phyloP scores from a whole-genome alignment of 2,329 filamentous ascomycete species.

The Claviceps sp. region DNA sequence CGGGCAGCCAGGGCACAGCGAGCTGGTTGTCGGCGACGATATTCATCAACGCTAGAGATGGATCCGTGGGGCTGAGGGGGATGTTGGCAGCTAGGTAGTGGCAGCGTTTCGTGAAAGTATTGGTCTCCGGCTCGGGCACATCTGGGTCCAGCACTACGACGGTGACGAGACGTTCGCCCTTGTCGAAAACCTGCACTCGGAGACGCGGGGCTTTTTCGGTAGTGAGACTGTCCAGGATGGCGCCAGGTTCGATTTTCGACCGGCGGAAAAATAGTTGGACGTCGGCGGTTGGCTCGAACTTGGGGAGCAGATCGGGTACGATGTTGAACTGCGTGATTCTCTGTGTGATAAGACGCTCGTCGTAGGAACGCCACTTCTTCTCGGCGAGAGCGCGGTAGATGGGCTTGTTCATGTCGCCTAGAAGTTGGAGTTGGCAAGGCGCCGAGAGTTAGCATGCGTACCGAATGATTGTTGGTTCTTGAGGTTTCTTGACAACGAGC shows the following conservation, averaged over 20 bases:
- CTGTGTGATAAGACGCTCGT: slow-evolving; percentile 67
- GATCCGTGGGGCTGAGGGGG: slow-evolving; percentile 36
- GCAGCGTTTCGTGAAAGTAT: slow-evolving; percentile 68
- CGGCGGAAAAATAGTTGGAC: slow-evolving; percentile 70
- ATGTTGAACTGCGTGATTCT: slow-evolving; percentile 78
- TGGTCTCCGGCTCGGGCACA: slow-evolving; percentile 63
- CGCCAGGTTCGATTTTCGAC: slow-evolving; percentile 58
- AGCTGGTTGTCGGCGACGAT: slow-evolving; percentile 51
- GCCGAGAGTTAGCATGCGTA: background rate
- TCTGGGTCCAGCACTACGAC: slow-evolving; percentile 82
- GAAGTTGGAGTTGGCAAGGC: background rate
- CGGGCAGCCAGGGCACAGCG: slow-evolving; percentile 68
- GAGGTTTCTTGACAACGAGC: too few species aligned
- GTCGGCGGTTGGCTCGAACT: slow-evolving; percentile 64
- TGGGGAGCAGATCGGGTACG: slow-evolving; percentile 74
- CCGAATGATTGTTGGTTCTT: too few species aligned
- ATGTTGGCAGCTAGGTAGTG: slow-evolving; percentile 71
- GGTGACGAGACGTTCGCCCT: slow-evolving; percentile 68
- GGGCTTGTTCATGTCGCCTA: slow-evolving; percentile 90
- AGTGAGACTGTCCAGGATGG: slow-evolving; percentile 60
- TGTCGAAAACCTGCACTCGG: slow-evolving; percentile 73
- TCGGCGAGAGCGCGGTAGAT: slow-evolving; percentile 88
- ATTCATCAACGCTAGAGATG: slow-evolving; percentile 50
- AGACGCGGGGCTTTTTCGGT: slow-evolving; percentile 65
- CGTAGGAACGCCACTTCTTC: slow-evolving; percentile 75